phyloP scores from a whole-genome alignment of 768 basidiomycete genomes.

The Phaffia australis region DNA sequence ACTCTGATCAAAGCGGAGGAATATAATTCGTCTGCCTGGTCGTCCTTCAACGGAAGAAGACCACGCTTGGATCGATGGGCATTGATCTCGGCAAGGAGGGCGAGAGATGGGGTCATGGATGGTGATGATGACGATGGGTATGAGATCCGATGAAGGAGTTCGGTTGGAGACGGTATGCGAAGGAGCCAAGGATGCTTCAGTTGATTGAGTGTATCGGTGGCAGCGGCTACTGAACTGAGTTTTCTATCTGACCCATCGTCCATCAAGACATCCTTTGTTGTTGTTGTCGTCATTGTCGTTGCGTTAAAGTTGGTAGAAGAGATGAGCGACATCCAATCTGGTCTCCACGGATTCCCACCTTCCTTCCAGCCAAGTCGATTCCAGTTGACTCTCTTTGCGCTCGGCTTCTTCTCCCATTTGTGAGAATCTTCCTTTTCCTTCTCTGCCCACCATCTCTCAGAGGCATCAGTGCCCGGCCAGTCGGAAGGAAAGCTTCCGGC shows the following conservation, averaged over 20 bases:
- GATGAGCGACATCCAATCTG: conserved; percentile 51
- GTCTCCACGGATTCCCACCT: conserved; percentile 60
- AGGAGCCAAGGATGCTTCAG: conserved; percentile 55
- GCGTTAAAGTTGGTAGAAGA: not conserved
- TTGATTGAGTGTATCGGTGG: not conserved
- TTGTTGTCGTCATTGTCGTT: not conserved
- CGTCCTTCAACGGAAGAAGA: conserved; percentile 38
- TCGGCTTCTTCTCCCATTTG: conserved; percentile 69
- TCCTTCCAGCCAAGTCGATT: conserved; percentile 52
- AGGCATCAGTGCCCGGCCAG: conserved; percentile 53
- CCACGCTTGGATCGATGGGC: conserved; percentile 50
- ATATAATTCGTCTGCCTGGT: conserved; percentile 45
- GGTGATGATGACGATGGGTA: conserved; percentile 37
- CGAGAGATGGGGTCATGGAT: conserved; percentile 38
- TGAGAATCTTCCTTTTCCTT: conserved; percentile 49
- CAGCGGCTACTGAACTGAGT: not conserved
- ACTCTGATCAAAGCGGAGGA: conserved; percentile 59
- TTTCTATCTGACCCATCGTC: conserved; percentile 38
- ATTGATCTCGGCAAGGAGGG: conserved; percentile 51
- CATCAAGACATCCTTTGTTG: conserved; percentile 1
- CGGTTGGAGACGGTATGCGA: conserved; percentile 41
- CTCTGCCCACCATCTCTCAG: conserved; percentile 45
- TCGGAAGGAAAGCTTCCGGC: conserved; percentile 68
- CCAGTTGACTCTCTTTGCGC: conserved; percentile 72
- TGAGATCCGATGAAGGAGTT: conserved; percentile 43